Conservation (phyloP, 352 stramenopile species). For the Aphanomyces invadans region DNA sequence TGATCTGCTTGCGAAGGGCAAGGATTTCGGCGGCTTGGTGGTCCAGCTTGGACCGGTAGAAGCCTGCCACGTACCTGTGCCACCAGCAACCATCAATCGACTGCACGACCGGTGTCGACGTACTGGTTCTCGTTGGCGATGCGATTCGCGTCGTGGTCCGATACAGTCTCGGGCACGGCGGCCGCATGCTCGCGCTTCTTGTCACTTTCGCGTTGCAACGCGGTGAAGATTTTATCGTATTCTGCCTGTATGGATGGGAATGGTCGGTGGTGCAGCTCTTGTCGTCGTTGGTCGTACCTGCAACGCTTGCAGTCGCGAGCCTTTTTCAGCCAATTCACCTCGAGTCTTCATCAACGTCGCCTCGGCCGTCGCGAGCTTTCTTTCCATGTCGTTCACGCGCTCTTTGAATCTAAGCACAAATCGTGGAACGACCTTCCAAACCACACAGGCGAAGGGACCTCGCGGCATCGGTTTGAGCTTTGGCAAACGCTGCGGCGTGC, state of each 20-base stretch:
- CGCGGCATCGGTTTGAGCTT: constrained; percentile 17
- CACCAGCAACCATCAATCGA: not conserved
- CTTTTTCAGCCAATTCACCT: constrained; percentile 27
- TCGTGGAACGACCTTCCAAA: not conserved
- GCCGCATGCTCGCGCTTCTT: not conserved
- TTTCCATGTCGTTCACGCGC: constrained; percentile 3
- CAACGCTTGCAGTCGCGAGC: constrained; percentile 31
- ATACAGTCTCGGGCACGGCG: not conserved
- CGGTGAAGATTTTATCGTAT: constrained; percentile 62
- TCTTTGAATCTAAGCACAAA: constrained; percentile 5
- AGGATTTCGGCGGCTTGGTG: constrained; percentile 26
- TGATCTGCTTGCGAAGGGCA: constrained; percentile 41
- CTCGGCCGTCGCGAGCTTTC: constrained; percentile 28
- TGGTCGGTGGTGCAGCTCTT: constrained; percentile 41
- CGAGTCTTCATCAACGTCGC: constrained; percentile 39
- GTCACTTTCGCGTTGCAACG: constrained; percentile 40
- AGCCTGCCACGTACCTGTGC: constrained; percentile 42
- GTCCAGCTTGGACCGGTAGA: constrained; percentile 49
- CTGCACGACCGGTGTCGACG: not conserved
- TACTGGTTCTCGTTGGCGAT: constrained; percentile 46
- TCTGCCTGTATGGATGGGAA: constrained; percentile 37
- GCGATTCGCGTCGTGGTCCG: constrained; percentile 18
- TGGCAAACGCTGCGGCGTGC: not conserved
- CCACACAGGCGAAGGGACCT: not conserved
- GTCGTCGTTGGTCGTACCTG: constrained; percentile 43